Evolutionary conservation across 1,139 yeast genomes (phyloP), one percentile per base, ranked within the genome.

Genomic region (Spathaspora sp.): DNA sequence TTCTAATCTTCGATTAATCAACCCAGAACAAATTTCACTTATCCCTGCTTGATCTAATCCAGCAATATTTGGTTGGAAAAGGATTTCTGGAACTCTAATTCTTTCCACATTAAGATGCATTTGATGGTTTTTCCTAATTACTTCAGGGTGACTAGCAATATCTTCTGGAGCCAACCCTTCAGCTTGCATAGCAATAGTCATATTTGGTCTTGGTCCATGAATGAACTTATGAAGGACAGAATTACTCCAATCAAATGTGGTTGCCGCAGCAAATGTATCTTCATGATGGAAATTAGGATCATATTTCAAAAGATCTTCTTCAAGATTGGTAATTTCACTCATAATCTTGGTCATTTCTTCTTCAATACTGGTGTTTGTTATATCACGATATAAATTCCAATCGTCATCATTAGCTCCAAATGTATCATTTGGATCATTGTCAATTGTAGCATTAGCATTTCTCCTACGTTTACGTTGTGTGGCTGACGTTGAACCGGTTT

Each of bases 361-460:
- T 45, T 80, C 82, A 52, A 89, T 86, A 20, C 84, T 84, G 11
- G 78, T 84, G 51, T 81, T 83, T 17, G 90, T 82, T 44, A 90
- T 86, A 57, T 89, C 95, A 56, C 95, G 78, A 63, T 93, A 93
- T 18, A 90, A 83, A 38, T 87, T 81, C 98, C 98, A 93, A 63
- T 93, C 99, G 46, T 88, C 96, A 60, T 93, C 99, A 58, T 90
- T 86, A 3, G 97, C 93, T 49, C 98, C 98, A 66, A 93, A 93
- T 0, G 91, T 89, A 65, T 91, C 98, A 59, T 85, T 90, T 10
- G 95, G 96, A 61, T 89, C 97, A 58, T 88, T 89, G 58, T 89
- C 97, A 40, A 87, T 86, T 1, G 90, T 81, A 0, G 84, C 78
- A 47, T 73, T 76, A 5, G 67, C 75, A 47, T 75, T 78, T 53